Percentiles rank a stretch among this genome's conserved stretches.
Conservation (phyloP, 2,329 filamentous ascomycete genomes). For the Aspergillus aculeatinus region DNA sequence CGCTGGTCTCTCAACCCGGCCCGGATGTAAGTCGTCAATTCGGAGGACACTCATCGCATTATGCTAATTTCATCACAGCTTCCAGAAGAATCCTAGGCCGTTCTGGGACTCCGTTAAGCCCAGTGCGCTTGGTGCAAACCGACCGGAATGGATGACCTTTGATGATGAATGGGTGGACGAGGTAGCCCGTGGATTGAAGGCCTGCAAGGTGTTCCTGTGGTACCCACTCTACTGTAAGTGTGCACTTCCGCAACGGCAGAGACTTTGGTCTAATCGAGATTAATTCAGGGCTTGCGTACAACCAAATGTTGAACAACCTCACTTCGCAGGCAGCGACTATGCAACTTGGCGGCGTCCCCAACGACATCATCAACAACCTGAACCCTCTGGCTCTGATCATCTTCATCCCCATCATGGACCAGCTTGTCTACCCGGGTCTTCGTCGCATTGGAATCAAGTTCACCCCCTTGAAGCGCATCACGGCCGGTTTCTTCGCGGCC, state of each 20-base stretch:
- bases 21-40: constrained; percentile 47
- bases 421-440: constrained; percentile 52
- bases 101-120: constrained; percentile 38
- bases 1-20: constrained; percentile 63
- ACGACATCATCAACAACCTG: constrained; percentile 57
- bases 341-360: constrained; percentile 53
- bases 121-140: constrained; percentile 21
- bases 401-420: constrained; percentile 56
- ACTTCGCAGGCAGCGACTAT: constrained; percentile 57
- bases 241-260: neutral
- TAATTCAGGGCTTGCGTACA: constrained; percentile 46
- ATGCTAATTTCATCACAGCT: constrained; percentile 8
- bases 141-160: constrained; percentile 65
- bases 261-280: neutral
- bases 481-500: constrained; percentile 51
- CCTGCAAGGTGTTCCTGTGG: constrained; percentile 68
- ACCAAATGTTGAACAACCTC: constrained; percentile 57
- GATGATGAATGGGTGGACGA: constrained; percentile 83
- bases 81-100: constrained; percentile 16
- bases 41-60: too few species aligned
- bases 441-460: constrained; percentile 50
- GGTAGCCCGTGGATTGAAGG: constrained; percentile 66
- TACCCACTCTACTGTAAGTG: constrained; percentile 51
- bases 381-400: constrained; percentile 56
- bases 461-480: constrained; percentile 55